Conservation (phyloP, 352 stramenopile species). For the Globisporangium emineosum region DNA sequence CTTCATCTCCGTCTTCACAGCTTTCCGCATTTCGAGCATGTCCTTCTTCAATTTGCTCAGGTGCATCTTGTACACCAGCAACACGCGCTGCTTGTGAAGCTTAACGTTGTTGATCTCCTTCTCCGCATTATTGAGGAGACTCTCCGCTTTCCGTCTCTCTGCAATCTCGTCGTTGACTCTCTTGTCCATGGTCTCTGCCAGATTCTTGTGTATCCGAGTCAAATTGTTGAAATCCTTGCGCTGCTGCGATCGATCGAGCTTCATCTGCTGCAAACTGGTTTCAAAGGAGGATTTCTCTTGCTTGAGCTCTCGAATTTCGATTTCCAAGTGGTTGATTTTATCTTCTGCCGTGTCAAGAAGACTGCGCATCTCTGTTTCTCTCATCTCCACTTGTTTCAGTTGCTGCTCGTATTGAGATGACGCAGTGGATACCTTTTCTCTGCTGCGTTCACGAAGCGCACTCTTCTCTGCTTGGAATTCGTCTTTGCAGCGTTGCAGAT, state of each 20-base stretch:
- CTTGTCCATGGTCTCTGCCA: constrained; percentile 46
- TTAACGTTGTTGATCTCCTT: constrained; percentile 24
- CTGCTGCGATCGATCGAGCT: constrained; percentile 38
- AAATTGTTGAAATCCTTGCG: constrained; percentile 62
- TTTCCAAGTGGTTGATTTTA: constrained; percentile 13
- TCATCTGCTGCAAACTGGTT: constrained; percentile 18
- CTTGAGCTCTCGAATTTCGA: constrained; percentile 31
- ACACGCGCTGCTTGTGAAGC: constrained; percentile 23
- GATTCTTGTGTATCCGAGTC: constrained; percentile 64
- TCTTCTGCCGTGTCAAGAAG: constrained; percentile 8
- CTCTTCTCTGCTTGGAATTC: constrained; percentile 25
- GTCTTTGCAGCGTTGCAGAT: constrained; percentile 26
- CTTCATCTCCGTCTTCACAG: constrained; percentile 32
- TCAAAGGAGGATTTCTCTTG: neutral
- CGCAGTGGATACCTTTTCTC: constrained; percentile 21
- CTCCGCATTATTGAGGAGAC: constrained; percentile 14
- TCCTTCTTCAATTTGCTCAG: constrained; percentile 29
- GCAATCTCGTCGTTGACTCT: constrained; percentile 32
- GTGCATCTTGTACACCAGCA: constrained; percentile 28
- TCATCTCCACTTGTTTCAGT: constrained; percentile 26
- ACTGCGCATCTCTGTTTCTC: constrained; percentile 18
- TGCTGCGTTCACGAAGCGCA: constrained; percentile 21
- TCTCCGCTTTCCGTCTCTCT: constrained; percentile 25
- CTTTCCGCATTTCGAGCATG: constrained; percentile 29
- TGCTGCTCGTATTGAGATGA: constrained; percentile 29